Base-by-base conservation (phyloP, 2,329 filamentous ascomycete genomes). In the Boeremia exigua region DNA sequence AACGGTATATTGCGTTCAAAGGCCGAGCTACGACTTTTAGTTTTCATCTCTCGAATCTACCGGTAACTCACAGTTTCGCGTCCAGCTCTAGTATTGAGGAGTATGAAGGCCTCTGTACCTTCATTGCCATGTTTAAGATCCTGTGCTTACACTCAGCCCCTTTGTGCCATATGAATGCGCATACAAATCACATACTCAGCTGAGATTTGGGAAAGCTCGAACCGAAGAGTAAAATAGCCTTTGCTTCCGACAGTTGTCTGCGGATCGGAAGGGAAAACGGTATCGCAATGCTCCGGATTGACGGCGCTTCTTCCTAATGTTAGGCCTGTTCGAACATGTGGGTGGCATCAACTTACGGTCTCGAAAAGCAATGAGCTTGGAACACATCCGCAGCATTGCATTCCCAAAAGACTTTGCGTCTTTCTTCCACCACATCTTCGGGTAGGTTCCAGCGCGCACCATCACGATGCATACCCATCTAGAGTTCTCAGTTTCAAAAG, bases 381-480 rank as follows among this genome's bases (percentile, higher is more conserved):
- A 51, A 51, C 7, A 51, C 33, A 11, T 51, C 48, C 11, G 48
- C 48, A 9, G 48, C 48, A 33, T 51, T 51, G 30, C 48, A 51
- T 44, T 51, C 48, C 48, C 48, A 51, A 17, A 51, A 51, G 4
- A 51, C 48, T 19, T 51, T 51, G 28, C 48, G 37, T 27, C 48
- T 43, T 32, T 51, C 48, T 36, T 51, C 48, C 2, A 51, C 37
- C 4, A 51, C 48, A 36, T 51, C 48, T 19, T 51, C 38, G 12
- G 48, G 48, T 14, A 51, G 30, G 15, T 51, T 42, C 48, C 48
- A 51, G 17, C 48, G 48, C 2, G 28, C 30, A 36, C 48, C 48
- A 37, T 51, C 48, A 3, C 48, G 37, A 37, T 51, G 48, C 48
- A 51, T 51, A 15, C 48, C 48, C 48, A 51, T 51, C 48, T 51